Evolutionary conservation across 345 rosid genomes (phyloP), one percentile per base, ranked within the genome.

Genomic region (Jatropha curcas): DNA sequence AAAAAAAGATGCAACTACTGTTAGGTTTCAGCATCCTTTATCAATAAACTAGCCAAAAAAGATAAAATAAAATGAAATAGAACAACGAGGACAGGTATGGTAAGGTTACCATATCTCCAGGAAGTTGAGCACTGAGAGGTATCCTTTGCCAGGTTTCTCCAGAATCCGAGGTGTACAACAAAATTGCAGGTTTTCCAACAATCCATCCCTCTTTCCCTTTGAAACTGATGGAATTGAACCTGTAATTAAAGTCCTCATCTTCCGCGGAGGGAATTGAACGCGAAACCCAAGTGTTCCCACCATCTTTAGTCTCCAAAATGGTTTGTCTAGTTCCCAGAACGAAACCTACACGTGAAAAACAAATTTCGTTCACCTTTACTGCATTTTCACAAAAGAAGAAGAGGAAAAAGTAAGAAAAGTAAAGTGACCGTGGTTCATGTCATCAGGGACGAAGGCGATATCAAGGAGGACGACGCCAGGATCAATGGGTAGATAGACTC

Each of bases 391-490:
- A 16, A 39, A 39, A 41, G 4, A 8, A 24, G 4, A 4, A 35
- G 51, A 9, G 2, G 1, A 22, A 17, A 28, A 17, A 34, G n/a
- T n/a, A 22, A 45, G 33, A 19, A 51, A 5, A 34, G 13, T 16
- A 33, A 41, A 74, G 45, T 22, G 56, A 88, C 97, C 97, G 67
- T 89, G 97, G 58, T 75, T 87, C 11, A 53, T 52, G 16, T 94
- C 95, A 31, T 90, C 95, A 1, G 95, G 97, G 63, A 94, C 97
- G 77, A 90, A 94, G 62, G 97, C 86, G 60, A 94, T 86, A 82
- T 92, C 98, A 50, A 94, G 97, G 74, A 92, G 97, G 72, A 92
- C 94, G n/a, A 94, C 97, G 30, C 98, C 93, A 12, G 97, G 97
- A 74, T 92, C 93, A 66, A 89, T 88, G 14, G 97, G 93, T 61